Conservation (phyloP, 2,329 filamentous ascomycete species). For the Lasiodiplodia gonubiensis region DNA sequence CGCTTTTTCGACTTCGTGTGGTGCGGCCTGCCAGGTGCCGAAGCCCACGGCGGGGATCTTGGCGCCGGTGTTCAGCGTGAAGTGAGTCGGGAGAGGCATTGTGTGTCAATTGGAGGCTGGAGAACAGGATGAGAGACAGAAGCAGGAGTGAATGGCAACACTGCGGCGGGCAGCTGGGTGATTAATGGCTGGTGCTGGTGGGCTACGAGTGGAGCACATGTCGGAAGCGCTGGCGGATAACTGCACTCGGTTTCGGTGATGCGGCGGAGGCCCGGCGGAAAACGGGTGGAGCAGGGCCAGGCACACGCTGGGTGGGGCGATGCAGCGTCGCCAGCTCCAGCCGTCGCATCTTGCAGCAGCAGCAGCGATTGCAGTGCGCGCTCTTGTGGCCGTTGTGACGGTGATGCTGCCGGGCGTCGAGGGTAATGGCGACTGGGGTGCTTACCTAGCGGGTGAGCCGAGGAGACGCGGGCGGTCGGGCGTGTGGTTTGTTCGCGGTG, state of each 20-base stretch:
- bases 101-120: background rate
- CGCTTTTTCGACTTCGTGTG: conserved; percentile 36
- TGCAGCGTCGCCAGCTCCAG: background rate
- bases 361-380: background rate
- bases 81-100: conserved; percentile 19
- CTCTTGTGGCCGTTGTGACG: background rate
- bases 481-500: background rate
- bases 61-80: conserved; percentile 26
- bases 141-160: background rate
- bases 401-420: background rate
- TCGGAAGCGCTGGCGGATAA: conserved; percentile 23
- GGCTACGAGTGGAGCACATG: conserved; percentile 1
- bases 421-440: background rate
- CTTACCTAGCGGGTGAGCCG: background rate
- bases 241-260: background rate
- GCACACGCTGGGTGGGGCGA: background rate
- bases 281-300: conserved; percentile 12
- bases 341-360: background rate
- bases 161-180: background rate
- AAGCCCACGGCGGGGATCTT: conserved; percentile 36
- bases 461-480: background rate
- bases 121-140: background rate
- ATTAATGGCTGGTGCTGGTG: background rate
- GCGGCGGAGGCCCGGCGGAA: conserved; percentile 17
- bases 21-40: conserved; percentile 43